Conservation (phyloP, 805 yeast species). For the Yarrowia porcina region DNA sequence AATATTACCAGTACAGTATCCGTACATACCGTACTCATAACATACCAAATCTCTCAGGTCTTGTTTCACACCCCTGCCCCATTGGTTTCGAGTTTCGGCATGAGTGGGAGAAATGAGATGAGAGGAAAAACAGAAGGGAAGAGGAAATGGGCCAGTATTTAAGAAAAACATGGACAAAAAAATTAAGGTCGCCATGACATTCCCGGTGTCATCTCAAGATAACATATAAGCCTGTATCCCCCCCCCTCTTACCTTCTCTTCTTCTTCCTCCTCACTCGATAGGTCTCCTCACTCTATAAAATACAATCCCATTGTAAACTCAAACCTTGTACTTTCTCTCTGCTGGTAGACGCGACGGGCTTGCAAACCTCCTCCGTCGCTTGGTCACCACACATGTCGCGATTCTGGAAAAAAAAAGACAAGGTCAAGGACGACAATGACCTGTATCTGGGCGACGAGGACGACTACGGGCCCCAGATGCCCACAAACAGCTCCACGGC, state of each 20-base stretch:
- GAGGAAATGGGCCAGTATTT: no score
- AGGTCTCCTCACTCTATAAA: no score
- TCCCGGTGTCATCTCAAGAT: no score
- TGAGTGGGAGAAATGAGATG: not conserved
- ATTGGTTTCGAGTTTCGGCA: conserved; percentile 11
- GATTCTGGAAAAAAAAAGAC: conserved; percentile 25
- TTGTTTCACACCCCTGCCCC: conserved; percentile 13
- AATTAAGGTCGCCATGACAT: no score
- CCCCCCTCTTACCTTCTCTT: no score
- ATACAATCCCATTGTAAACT: not conserved
- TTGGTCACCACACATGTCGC: conserved; percentile 6
- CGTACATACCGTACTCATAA: no score
- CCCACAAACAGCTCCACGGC: not conserved
- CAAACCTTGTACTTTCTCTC: not conserved
- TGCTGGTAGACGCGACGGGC: not conserved
- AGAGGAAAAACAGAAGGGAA: no score
- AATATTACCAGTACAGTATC: no score
- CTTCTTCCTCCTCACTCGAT: no score
- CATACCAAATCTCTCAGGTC: no score
- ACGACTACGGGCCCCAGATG: conserved; percentile 13
- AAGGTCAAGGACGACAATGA: conserved; percentile 13
- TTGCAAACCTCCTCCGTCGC: not conserved
- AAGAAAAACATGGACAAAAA: no score
- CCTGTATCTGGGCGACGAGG: conserved; percentile 25
- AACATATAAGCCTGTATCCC: no score